Percentiles rank a stretch among this genome's conserved stretches.
phyloP scores from a whole-genome alignment of 169 alveolate genomes.

The Cryptosporidium meleagridis region DNA sequence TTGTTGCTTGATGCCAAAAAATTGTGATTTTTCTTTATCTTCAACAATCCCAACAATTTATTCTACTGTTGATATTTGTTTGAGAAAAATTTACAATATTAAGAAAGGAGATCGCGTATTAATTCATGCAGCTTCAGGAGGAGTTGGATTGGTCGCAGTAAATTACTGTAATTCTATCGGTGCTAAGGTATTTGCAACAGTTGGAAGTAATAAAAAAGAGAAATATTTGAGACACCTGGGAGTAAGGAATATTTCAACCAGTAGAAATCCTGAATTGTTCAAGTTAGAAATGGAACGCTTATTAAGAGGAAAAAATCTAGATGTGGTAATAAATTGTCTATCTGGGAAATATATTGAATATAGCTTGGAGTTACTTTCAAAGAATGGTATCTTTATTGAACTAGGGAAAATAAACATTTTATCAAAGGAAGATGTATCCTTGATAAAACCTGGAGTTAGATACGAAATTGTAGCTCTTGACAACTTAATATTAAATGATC shows the following conservation, averaged over 20 bases:
- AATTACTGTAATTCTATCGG: constrained; percentile 66
- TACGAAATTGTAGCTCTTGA: constrained; percentile 73
- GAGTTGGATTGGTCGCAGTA: constrained; percentile 71
- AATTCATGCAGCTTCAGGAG: constrained; percentile 76
- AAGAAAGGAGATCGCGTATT: constrained; percentile 58
- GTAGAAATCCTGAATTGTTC: constrained; percentile 60
- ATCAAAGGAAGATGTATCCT: constrained; percentile 20
- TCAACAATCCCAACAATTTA: constrained; percentile 67
- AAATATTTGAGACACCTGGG: constrained; percentile 67
- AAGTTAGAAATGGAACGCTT: constrained; percentile 29
- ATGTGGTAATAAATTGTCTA: constrained; percentile 65
- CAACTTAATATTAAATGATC: constrained; percentile 42
- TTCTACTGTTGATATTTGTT: constrained; percentile 60
- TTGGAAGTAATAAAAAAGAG: constrained; percentile 67
- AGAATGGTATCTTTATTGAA: constrained; percentile 57
- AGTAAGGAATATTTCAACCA: constrained; percentile 46
- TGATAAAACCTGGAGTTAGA: constrained; percentile 32
- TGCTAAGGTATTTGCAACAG: constrained; percentile 64
- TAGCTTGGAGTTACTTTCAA: constrained; percentile 44
- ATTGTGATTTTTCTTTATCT: constrained; percentile 41
- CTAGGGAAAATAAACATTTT: constrained; percentile 63
- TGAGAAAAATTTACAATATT: constrained; percentile 43
- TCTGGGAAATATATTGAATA: constrained; percentile 61
- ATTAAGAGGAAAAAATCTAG: constrained; percentile 35
- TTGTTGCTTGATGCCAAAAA: constrained; percentile 46